phyloP scores from a whole-genome alignment of 2,329 filamentous ascomycete genomes.

The Penicillium sp. region DNA sequence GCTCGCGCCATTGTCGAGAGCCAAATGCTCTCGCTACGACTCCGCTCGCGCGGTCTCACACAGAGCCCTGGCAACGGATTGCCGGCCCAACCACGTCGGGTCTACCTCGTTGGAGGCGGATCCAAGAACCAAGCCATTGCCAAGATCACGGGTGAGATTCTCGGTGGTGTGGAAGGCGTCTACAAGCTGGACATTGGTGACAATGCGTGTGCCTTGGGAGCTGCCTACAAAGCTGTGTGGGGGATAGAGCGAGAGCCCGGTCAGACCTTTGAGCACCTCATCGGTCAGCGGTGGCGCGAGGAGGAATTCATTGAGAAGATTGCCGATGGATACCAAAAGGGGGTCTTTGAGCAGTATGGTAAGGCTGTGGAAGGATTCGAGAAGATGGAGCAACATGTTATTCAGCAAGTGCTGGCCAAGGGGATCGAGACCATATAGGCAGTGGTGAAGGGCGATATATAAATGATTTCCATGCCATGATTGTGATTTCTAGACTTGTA shows the following conservation, averaged over 20 bases:
- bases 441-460: not conserved
- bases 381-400: slow-evolving; percentile 70
- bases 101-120: slow-evolving; percentile 94
- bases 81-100: slow-evolving; percentile 81
- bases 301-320: slow-evolving; percentile 81
- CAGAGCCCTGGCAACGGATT: slow-evolving; percentile 58
- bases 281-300: slow-evolving; percentile 84
- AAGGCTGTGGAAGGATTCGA: slow-evolving; percentile 76
- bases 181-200: slow-evolving; percentile 93
- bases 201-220: slow-evolving; percentile 91
- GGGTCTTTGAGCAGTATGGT: slow-evolving; percentile 77
- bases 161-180: slow-evolving; percentile 87
- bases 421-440: not conserved
- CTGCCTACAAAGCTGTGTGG: slow-evolving; percentile 97
- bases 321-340: slow-evolving; percentile 76
- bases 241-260: slow-evolving; percentile 69
- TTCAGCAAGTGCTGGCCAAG: slow-evolving; percentile 46
- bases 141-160: slow-evolving; percentile 79
- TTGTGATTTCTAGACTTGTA: not conserved
- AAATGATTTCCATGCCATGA: not conserved
- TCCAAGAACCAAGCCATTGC: slow-evolving; percentile 89
- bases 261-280: slow-evolving; percentile 86
- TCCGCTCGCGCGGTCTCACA: slow-evolving; percentile 80
- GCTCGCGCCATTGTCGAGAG: slow-evolving; percentile 88
- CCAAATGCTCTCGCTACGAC: slow-evolving; percentile 88